These are phyloP conservation scores for Hansenula lynferdii DNA, from an alignment of 1,139 yeast genomes.

Conservation along the genomic window DNA sequence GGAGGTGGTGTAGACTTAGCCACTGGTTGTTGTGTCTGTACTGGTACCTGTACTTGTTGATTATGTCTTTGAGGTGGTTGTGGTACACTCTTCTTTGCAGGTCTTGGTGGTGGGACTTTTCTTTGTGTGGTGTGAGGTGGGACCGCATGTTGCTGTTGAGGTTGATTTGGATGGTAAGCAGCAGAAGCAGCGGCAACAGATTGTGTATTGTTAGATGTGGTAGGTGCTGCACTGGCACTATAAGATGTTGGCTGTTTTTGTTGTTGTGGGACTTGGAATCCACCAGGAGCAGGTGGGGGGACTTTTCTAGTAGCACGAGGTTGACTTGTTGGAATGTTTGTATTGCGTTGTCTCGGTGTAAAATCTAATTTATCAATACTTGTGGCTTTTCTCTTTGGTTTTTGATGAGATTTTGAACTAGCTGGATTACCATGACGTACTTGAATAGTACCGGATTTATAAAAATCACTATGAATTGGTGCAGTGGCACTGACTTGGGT, in stretches of 20 bases:
- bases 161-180: slow-evolving; percentile 22
- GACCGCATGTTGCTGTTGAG: neutral
- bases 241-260: slow-evolving; percentile 21
- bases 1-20: slow-evolving; percentile 33
- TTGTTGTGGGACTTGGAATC: slow-evolving; percentile 4
- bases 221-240: slow-evolving; percentile 13
- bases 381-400: slow-evolving; percentile 50
- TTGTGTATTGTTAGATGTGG: slow-evolving; percentile 21
- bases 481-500: slow-evolving; percentile 55
- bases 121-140: slow-evolving; percentile 8
- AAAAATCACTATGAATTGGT: slow-evolving; percentile 62
- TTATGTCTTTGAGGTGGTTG: slow-evolving; percentile 18
- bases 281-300: slow-evolving; percentile 24
- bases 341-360: slow-evolving; percentile 16
- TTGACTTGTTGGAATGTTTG: slow-evolving; percentile 8
- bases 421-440: slow-evolving; percentile 81
- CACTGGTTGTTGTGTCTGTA: slow-evolving; percentile 18
- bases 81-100: slow-evolving; percentile 26
- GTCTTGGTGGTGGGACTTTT: slow-evolving; percentile 26
- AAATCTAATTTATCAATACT: slow-evolving; percentile 17
- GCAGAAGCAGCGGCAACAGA: slow-evolving; percentile 26
- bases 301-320: slow-evolving; percentile 16
- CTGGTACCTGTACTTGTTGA: slow-evolving; percentile 10
- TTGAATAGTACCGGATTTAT: slow-evolving; percentile 85
- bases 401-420: slow-evolving; percentile 59